phyloP scores from a whole-genome alignment of 306 rosid genomes.

The peach (Prunus persica) region DNA sequence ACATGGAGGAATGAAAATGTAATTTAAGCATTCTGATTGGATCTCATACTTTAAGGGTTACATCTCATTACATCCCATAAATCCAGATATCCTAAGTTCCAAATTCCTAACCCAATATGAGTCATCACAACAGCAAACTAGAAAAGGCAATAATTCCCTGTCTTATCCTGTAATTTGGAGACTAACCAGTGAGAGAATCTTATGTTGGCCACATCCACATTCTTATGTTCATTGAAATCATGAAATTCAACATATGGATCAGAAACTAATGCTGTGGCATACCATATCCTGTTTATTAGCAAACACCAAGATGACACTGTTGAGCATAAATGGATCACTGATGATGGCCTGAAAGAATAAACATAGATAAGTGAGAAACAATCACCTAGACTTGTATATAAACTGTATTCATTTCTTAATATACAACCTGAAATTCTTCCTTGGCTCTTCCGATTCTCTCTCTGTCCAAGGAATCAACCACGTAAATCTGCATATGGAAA shows the following conservation, averaged over 20 bases:
- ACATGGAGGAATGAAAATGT: background rate
- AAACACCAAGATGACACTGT: constrained; percentile 89
- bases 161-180: background rate
- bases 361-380: constrained; percentile 23
- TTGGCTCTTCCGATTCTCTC: constrained; percentile 91
- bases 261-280: constrained; percentile 35
- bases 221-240: background rate
- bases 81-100: background rate
- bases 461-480: constrained; percentile 87
- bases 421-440: constrained; percentile 83
- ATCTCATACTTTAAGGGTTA: background rate
- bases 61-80: background rate
- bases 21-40: background rate
- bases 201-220: background rate
- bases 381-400: constrained; percentile 8
- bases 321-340: constrained; percentile 95
- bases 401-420: constrained; percentile 19
- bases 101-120: background rate
- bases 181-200: background rate
- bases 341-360: constrained; percentile 74
- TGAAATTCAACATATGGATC: constrained; percentile 9
- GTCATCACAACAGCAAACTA: background rate
- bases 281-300: constrained; percentile 98
- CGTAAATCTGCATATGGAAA: constrained; percentile 67
- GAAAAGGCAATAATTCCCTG: background rate